A percentile compares a stretch with the other conserved stretches of the same genome.
Evolutionary conservation across 495 filamentous ascomycete species (phyloP).

Genomic region (Trichoderma reesei): DNA sequence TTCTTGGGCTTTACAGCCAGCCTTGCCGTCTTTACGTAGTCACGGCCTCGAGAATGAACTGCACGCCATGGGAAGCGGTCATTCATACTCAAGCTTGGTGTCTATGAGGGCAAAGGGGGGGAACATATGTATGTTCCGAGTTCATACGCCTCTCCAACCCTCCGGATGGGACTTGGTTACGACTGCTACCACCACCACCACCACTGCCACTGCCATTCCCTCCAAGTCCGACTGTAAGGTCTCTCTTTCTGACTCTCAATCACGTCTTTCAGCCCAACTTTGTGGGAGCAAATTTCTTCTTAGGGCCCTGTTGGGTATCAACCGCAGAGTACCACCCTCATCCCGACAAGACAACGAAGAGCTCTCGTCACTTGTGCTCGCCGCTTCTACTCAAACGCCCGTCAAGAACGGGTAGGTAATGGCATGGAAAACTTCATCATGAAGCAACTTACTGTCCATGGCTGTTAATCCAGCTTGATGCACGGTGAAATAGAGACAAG

Average conservation of each 20-base stretch:
- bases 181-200: neutral
- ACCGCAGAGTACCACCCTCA: neutral
- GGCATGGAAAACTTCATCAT: too few species aligned
- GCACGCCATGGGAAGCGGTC: neutral
- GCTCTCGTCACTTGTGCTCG: neutral
- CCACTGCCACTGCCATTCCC: neutral
- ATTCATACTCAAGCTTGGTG: too few species aligned
- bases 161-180: neutral
- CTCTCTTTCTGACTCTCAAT: neutral
- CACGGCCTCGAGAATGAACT: neutral
- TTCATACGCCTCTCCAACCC: neutral
- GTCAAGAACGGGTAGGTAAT: neutral
- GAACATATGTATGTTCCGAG: too few species aligned
- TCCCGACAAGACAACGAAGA: too few species aligned
- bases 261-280: neutral
- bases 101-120: too few species aligned
- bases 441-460: too few species aligned
- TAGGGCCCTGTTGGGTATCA: slow-evolving; percentile 1
- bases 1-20: too few species aligned
- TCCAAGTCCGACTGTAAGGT: too few species aligned
- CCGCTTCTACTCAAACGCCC: too few species aligned
- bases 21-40: neutral
- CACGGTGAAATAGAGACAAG: too few species aligned
- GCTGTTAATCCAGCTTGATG: too few species aligned
- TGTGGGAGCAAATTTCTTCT: neutral